Base-by-base conservation (phyloP, 176 grass and related monocot genomes). In the Ampelocalamus luodianensis region DNA sequence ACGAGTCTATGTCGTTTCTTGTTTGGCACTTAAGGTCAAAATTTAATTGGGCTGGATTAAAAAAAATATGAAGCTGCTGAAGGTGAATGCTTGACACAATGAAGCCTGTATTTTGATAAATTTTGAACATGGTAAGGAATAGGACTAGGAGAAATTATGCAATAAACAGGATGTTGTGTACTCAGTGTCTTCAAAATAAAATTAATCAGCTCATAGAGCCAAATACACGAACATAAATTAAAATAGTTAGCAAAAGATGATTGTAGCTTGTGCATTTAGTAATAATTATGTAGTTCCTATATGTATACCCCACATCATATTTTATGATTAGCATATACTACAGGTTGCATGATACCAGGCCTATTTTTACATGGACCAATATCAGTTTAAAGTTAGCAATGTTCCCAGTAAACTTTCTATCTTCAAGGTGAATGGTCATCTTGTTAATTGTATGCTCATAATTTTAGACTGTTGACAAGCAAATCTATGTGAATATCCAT, bases 341-440 rank as follows among this genome's bases (percentile, higher is more conserved):
- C n/a, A 40, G 32, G 15, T 22, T 86, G 43, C 63, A 54, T 48
- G 22, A 38, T 82, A 8, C 36, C 36, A 62, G 40, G 10, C 34
- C 20, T 83, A 62, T 76, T 82, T 86, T 76, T 48, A 14, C 70
- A 76, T 59, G 61, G 69, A 76, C 8, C 18, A 44, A 66, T 59
- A 48, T 70, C 26, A 37, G 36, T 68, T 74, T 75, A 36, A 66
- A 59, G 12, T 37, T 15, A 67, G 58, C 16, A 48, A 72, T 20
- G 68, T 15, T 49, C 45, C 36, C 15, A 38, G 8, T 60, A 64
- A 76, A 20, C 20, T 38, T 87, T 76, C 55, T 39, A 60, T 39
- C 15, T 88, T 70, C 42, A 27, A 20, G 51, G 56, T 76, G 43
- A 82, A 58, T 75, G 23, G 5, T 66, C 5, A 45, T 34, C 32